Conservation (phyloP, 768 basidiomycete species). For the Xerocomellus intermedius region DNA sequence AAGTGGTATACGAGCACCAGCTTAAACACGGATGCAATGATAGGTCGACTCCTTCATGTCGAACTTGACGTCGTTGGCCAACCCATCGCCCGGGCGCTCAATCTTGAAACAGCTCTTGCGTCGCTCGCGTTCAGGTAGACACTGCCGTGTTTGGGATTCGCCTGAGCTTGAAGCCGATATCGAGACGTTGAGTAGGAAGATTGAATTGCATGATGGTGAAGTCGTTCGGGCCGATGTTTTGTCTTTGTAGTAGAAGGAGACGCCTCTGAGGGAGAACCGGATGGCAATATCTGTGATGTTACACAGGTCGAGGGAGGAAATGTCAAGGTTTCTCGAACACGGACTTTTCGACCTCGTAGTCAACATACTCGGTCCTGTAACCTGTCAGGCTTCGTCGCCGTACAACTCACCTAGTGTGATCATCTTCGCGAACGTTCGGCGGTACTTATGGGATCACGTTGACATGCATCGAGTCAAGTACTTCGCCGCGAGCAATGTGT, state of each 20-base stretch:
- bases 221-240: slow-evolving; percentile 54
- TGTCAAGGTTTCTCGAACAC: slow-evolving; percentile 74
- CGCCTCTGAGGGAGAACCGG: slow-evolving; percentile 58
- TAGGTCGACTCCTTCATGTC: slow-evolving; percentile 54
- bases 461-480: too few relatives aligned
- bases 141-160: slow-evolving; percentile 54
- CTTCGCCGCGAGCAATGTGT: too few relatives aligned
- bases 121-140: slow-evolving; percentile 43
- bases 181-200: slow-evolving; percentile 64
- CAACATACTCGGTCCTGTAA: too few relatives aligned
- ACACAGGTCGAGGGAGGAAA: slow-evolving; percentile 67
- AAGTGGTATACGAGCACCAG: slow-evolving; percentile 58
- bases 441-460: too few relatives aligned
- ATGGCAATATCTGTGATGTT: slow-evolving; percentile 63
- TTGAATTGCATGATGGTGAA: slow-evolving; percentile 58
- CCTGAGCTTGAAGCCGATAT: slow-evolving; percentile 64
- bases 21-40: slow-evolving; percentile 60
- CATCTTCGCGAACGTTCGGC: too few relatives aligned
- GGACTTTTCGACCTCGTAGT: too few relatives aligned
- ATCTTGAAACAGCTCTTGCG: slow-evolving; percentile 54
- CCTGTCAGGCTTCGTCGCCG: too few relatives aligned
- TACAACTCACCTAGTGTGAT: too few relatives aligned
- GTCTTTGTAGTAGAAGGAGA: slow-evolving; percentile 75
- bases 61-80: slow-evolving; percentile 54
- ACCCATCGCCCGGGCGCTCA: slow-evolving; percentile 50